Conservation (phyloP, 2,329 filamentous ascomycete genomes). For the Talaromyces pinophilus region DNA sequence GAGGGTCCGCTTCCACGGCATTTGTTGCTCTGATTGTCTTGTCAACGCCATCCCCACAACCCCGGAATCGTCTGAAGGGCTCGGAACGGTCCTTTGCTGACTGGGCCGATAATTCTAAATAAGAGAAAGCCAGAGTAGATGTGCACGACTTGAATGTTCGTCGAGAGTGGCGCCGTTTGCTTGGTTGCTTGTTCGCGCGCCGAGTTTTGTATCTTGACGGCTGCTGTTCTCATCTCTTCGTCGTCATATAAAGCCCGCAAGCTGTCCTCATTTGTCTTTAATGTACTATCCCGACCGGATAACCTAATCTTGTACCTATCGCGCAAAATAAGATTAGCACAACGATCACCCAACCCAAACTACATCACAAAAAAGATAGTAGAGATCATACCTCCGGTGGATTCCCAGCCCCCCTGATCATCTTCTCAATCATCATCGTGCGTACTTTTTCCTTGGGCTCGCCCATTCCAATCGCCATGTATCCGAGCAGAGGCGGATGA, state of each 20-base stretch:
- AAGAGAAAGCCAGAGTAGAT: not conserved
- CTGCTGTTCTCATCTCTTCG: not conserved
- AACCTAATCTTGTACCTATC: conserved; percentile 16
- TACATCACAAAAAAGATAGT: not conserved
- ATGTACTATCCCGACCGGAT: not conserved
- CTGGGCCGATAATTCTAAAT: too few relatives aligned
- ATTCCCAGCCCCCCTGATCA: conserved; percentile 66
- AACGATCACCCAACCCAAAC: not conserved
- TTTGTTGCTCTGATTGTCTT: not conserved
- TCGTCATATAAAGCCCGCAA: not conserved
- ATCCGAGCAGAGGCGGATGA: conserved; percentile 82
- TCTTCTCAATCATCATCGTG: conserved; percentile 74
- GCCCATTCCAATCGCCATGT: conserved; percentile 86
- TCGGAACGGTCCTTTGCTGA: not conserved
- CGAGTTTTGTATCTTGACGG: not conserved
- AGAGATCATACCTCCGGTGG: conserved; percentile 58
- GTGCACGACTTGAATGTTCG: not conserved
- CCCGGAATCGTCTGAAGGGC: not conserved
- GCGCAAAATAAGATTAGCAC: not conserved
- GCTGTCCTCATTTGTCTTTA: not conserved
- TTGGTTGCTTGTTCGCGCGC: not conserved
- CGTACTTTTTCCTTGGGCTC: conserved; percentile 79
- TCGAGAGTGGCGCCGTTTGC: not conserved
- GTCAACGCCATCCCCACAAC: not conserved
- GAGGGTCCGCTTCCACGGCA: not conserved